Base-by-base conservation (phyloP, 306 rosid genomes). In the Ormosia emarginata region DNA sequence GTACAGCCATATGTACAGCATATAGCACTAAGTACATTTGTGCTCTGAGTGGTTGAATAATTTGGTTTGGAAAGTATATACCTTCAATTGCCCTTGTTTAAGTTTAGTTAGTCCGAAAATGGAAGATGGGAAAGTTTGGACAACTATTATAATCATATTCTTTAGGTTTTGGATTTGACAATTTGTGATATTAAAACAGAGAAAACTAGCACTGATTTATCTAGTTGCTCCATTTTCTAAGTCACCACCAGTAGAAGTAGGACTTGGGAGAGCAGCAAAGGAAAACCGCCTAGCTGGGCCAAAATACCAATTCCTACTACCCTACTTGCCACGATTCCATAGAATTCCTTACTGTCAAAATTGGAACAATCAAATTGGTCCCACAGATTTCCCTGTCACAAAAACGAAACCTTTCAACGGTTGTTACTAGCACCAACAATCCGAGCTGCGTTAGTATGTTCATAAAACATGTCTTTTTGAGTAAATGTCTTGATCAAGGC, bases 311-410 rank as follows among this genome's bases (percentile, higher is more conserved):
- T 71, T 80, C 77, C 83, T n/a, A 56, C 65, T 63, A 43, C 64
- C 84, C 84, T 81, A 80, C 79, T 68, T 65, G 83, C 72, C 57
- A 72, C 5, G 69, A 43, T 78, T 83, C 82, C 47, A 44, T 84
- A 40, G 14, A 59, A 56, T 52, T 66, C n/a, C 33, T 8, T n/a
- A 37, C 49, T 52, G 37, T 15, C 37, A 50, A 50, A 61, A 73
- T 30, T 68, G 81, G 63, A 82, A 49, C 58, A 47, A 77, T 71
- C 68, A 77, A 69, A 83, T 71, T 83, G 14, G 33, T 55, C 72
- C 65, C 50, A 77, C 29, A 53, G 74, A 46, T 85, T 77, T 77
- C 67, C 3, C 17, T 49, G 32, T 46, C 65, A 30, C 36, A 61
- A 50, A 6, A 81, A 33, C 8, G 3, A 77, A 76, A 47, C 8